A percentile compares a stretch with the other conserved stretches of the same genome.
phyloP scores from a whole-genome alignment of 768 basidiomycete genomes.

The Suillus subalutaceus region DNA sequence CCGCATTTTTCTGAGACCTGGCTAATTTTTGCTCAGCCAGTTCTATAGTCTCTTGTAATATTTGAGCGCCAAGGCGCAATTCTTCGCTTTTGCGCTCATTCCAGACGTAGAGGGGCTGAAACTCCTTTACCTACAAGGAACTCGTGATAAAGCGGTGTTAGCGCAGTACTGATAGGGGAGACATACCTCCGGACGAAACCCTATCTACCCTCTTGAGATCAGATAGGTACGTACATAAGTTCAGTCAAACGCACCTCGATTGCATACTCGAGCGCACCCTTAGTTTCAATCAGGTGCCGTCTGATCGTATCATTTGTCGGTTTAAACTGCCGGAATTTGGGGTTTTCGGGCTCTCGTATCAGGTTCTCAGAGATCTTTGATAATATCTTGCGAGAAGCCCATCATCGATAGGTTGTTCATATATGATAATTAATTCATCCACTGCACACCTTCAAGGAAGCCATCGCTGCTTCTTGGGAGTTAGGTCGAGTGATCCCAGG shows the following conservation, averaged over 20 bases:
- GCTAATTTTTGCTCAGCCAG: slow-evolving; percentile 52
- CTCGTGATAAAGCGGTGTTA: not conserved
- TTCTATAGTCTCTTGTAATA: slow-evolving; percentile 65
- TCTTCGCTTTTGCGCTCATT: slow-evolving; percentile 53
- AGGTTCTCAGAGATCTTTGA: slow-evolving; percentile 74
- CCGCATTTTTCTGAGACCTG: slow-evolving; percentile 48
- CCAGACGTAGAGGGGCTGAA: slow-evolving; percentile 76
- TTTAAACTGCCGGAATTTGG: slow-evolving; percentile 76
- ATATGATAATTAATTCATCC: slow-evolving; percentile 12
- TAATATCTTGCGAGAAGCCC: slow-evolving; percentile 51
- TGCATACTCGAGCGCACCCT: slow-evolving; percentile 78
- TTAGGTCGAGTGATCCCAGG: slow-evolving; percentile 79
- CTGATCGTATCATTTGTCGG: slow-evolving; percentile 72
- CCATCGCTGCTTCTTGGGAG: slow-evolving; percentile 57
- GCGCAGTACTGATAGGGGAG: slow-evolving; percentile 8
- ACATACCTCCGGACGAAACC: slow-evolving; percentile 70
- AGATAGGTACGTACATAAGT: slow-evolving; percentile 12
- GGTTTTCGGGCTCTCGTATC: slow-evolving; percentile 69
- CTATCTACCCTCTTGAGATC: slow-evolving; percentile 51
- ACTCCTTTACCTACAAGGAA: slow-evolving; percentile 57
- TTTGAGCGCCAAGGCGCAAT: slow-evolving; percentile 62
- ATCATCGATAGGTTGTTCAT: slow-evolving; percentile 6
- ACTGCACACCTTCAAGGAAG: slow-evolving; percentile 60
- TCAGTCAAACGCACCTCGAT: slow-evolving; percentile 60
- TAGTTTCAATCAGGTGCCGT: slow-evolving; percentile 65